Base-by-base conservation (phyloP, 148 eudicot species). In the Camellia lanceoleosa region DNA sequence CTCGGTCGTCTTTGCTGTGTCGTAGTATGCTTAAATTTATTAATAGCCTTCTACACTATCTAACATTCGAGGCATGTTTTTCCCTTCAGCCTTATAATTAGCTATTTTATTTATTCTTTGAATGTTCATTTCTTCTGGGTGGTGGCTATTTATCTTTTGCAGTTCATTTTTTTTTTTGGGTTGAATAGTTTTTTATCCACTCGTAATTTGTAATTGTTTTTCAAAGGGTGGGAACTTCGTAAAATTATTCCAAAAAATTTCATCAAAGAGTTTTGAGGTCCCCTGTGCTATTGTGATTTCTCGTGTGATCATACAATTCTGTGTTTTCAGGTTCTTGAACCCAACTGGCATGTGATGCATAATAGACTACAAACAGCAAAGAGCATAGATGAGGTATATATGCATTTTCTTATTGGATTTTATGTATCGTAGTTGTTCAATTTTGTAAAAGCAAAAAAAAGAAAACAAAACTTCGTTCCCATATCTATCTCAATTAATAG, bases 271-370 rank as follows among this genome's bases (percentile, higher is more conserved):
- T 42, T 72, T 60, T 64, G 66, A 75, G 68, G 54, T 43, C 52
- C 59, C 12, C 43, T 11, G 11, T 71, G 7, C 66, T 11, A 51
- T 30, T 75, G 15, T 67, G 11, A 10, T 78, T 70, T 69, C 63
- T 46, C 38, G 49, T 13, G 44, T 58, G 51, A 8, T 79, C 20
- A 52, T 46, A 19, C 7, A 60, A 5, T 62, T 71, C 64, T 77
- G 49, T 63, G 74, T 80, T 74, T 85, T 74, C 90, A 96, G 99
- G 99, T 96, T 81, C 89, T 96, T 84, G 99, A 96, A 87, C 99
- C 99, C 47, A 94, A 94, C 86, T 94, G 98, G 95, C 98, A 96
- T 78, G 89, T 91, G 86, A 91, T 96, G 97, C 92, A 89, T 79
- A 91, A 80, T 81, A 89, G 94, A 83, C 91, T 94, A 84, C 92